Conservation (phyloP, 805 yeast species). For the Cyberlindnera bimundalis region DNA sequence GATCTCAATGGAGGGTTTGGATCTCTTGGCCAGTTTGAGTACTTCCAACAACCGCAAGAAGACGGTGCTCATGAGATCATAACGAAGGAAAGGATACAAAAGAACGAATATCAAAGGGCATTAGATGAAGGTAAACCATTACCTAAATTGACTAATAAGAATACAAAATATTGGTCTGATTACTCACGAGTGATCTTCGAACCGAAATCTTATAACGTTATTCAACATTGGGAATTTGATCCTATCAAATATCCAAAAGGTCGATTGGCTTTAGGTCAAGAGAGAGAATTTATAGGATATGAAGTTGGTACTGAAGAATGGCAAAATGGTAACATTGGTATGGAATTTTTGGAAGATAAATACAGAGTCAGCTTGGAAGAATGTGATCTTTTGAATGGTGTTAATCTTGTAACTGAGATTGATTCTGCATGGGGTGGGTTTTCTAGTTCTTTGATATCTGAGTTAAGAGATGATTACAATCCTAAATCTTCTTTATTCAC, state of each 20-base stretch:
- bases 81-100: conserved; percentile 37
- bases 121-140: conserved; percentile 46
- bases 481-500: conserved; percentile 44
- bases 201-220: conserved; percentile 52
- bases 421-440: conserved; percentile 89
- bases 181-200: conserved; percentile 63
- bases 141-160: conserved; percentile 35
- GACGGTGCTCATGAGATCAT: conserved; percentile 26
- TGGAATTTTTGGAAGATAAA: conserved; percentile 53
- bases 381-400: conserved; percentile 70
- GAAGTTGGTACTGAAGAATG: conserved; percentile 63
- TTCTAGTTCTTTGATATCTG: conserved; percentile 45
- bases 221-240: conserved; percentile 60
- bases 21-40: conserved; percentile 53
- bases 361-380: conserved; percentile 67
- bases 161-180: conserved; percentile 75
- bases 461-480: conserved; percentile 66
- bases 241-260: conserved; percentile 31
- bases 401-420: conserved; percentile 65
- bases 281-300: conserved; percentile 42
- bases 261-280: conserved; percentile 25
- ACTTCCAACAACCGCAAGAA: conserved; percentile 21
- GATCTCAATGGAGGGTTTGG: conserved; percentile 80
- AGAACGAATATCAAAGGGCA: conserved; percentile 60
- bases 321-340: conserved; percentile 32